phyloP scores from a whole-genome alignment of 768 basidiomycete species.

The Hemileccinum impolitum region DNA sequence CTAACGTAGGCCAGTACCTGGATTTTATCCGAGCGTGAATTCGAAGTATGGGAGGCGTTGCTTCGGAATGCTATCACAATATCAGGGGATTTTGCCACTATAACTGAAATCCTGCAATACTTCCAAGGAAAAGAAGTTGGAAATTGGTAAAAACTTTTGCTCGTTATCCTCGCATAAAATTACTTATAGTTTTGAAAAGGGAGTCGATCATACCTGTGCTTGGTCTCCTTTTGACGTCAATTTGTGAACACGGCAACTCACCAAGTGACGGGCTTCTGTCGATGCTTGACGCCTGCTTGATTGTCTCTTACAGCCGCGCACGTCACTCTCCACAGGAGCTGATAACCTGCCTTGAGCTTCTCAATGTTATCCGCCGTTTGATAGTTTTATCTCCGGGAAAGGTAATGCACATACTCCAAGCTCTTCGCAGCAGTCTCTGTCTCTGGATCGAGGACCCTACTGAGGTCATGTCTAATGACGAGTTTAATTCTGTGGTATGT shows the following conservation, averaged over 20 bases:
- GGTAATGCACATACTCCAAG: constrained; percentile 35
- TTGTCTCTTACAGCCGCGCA: constrained; percentile 32
- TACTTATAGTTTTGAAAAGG: constrained; percentile 18
- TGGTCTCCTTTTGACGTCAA: constrained; percentile 11
- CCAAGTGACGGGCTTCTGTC: constrained; percentile 25
- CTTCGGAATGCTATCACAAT: constrained; percentile 31
- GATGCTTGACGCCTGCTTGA: constrained; percentile 31
- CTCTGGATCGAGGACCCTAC: constrained; percentile 53
- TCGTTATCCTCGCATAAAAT: background rate
- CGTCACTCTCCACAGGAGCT: constrained; percentile 22
- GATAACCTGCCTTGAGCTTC: constrained; percentile 33
- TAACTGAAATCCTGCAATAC: constrained; percentile 13
- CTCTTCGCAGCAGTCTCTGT: constrained; percentile 38
- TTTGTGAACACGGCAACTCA: constrained; percentile 3
- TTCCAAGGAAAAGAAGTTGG: constrained; percentile 14
- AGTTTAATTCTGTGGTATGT: constrained; percentile 50
- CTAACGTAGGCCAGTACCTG: constrained; percentile 37
- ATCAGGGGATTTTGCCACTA: constrained; percentile 7
- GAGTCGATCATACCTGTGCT: constrained; percentile 19
- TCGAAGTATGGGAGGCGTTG: constrained; percentile 40
- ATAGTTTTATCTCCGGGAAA: constrained; percentile 27
- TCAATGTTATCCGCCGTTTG: constrained; percentile 34
- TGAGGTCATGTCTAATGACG: constrained; percentile 37
- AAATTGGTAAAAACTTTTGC: constrained; percentile 23
- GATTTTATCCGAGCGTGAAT: constrained; percentile 41